Conservation (phyloP, 352 stramenopile genomes). For the Blastocystis sp. region DNA sequence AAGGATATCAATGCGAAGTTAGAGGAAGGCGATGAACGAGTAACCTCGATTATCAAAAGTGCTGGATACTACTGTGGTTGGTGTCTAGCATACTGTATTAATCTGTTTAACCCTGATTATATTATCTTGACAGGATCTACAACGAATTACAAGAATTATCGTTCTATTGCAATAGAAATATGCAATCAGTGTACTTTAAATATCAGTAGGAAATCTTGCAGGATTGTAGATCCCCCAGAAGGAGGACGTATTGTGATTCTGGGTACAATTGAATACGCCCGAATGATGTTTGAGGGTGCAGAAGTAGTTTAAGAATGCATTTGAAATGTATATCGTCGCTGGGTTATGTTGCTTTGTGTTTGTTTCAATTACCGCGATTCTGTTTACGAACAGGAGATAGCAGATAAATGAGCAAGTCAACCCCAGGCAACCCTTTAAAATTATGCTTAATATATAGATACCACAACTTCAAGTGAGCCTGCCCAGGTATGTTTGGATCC, state of each 20-base stretch:
- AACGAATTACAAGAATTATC: slow-evolving; percentile 54
- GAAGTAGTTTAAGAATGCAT: background rate
- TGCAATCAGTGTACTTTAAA: background rate
- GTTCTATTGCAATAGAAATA: background rate
- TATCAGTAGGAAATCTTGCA: background rate
- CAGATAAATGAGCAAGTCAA: background rate
- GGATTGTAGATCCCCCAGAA: background rate
- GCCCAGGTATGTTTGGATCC: background rate
- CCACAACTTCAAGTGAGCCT: background rate
- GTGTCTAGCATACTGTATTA: slow-evolving; percentile 36
- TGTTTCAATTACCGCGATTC: background rate
- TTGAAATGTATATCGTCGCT: background rate
- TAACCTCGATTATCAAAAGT: slow-evolving; percentile 3
- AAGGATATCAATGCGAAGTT: background rate
- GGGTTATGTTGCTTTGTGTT: background rate
- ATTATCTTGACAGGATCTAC: slow-evolving; percentile 51
- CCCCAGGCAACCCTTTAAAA: background rate
- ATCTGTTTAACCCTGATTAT: slow-evolving; percentile 59
- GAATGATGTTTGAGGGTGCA: background rate
- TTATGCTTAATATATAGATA: background rate
- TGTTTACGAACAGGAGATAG: background rate
- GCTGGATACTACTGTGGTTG: slow-evolving; percentile 49
- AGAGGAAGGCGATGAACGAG: slow-evolving; percentile 18
- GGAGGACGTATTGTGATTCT: slow-evolving; percentile 9
- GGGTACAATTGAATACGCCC: slow-evolving; percentile 29